Conservation (phyloP, 208 protist genomes). For the Naegleria fowleri region DNA sequence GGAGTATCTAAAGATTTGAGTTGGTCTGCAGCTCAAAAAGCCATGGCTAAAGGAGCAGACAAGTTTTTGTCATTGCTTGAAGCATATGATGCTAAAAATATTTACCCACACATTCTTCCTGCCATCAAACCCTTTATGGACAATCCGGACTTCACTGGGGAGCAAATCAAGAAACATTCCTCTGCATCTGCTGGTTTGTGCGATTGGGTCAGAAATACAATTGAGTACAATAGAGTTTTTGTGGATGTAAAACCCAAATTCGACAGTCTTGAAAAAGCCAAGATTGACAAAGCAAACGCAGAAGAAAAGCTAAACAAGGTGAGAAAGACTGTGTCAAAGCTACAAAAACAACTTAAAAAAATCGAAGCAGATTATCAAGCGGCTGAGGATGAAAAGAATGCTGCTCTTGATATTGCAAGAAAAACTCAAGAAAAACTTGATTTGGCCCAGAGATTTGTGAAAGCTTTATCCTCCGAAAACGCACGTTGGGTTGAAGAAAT, state of each 20-base stretch:
- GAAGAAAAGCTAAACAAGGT: slow-evolving; percentile 39
- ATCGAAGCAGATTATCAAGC: slow-evolving; percentile 56
- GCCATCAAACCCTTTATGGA: slow-evolving; percentile 30
- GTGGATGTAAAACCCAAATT: slow-evolving; percentile 68
- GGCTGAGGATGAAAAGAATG: slow-evolving; percentile 58
- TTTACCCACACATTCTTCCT: slow-evolving; percentile 28
- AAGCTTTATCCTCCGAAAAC: slow-evolving; percentile 64
- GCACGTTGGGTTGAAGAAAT: slow-evolving; percentile 61
- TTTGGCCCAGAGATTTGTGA: slow-evolving; percentile 61
- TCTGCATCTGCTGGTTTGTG: slow-evolving; percentile 62
- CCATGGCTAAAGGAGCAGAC: slow-evolving; percentile 46
- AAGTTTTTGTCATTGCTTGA: slow-evolving; percentile 60
- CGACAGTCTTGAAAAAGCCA: slow-evolving; percentile 46
- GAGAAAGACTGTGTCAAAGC: slow-evolving; percentile 44
- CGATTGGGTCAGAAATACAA: slow-evolving; percentile 61
- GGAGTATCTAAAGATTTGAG: slow-evolving; percentile 62
- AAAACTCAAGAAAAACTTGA: slow-evolving; percentile 44
- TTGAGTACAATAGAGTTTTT: slow-evolving; percentile 58
- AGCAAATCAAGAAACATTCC: slow-evolving; percentile 44
- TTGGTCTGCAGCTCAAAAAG: slow-evolving; percentile 63
- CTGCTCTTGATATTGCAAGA: slow-evolving; percentile 42
- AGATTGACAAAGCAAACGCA: slow-evolving; percentile 38
- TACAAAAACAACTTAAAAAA: slow-evolving; percentile 58
- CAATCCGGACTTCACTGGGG: slow-evolving; percentile 37
- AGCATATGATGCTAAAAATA: slow-evolving; percentile 50